Evolutionary conservation across 768 basidiomycete genomes (phyloP).

Genomic region (Pleurotus eryngii): DNA sequence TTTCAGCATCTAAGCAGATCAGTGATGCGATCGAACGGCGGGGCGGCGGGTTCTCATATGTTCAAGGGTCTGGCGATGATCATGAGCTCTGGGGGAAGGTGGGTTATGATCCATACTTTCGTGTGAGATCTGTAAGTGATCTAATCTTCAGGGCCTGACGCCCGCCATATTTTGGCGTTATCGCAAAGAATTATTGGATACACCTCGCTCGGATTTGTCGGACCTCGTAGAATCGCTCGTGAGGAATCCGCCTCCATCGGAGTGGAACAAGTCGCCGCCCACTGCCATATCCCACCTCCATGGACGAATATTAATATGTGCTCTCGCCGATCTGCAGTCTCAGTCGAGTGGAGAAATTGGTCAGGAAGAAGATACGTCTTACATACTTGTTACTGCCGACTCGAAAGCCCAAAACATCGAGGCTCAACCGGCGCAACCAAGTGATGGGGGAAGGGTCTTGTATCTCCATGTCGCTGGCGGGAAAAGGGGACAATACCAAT

Average conservation of each 20-base stretch:
- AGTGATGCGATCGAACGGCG: conserved; percentile 59
- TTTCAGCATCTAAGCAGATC: conserved; percentile 80
- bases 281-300: conserved; percentile 32
- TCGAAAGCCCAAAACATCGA: background rate
- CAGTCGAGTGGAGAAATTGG: background rate
- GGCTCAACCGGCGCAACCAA: background rate
- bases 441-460: background rate
- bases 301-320: conserved; percentile 40
- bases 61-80: conserved; percentile 95
- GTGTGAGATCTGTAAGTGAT: background rate
- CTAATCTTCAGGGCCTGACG: conserved; percentile 63
- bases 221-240: conserved; percentile 35
- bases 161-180: conserved; percentile 71
- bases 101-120: background rate
- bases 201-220: conserved; percentile 48
- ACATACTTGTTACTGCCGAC: conserved; percentile 12
- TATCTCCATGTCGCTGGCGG: conserved; percentile 23
- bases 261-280: conserved; percentile 3
- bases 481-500: conserved; percentile 51
- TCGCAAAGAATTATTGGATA: conserved; percentile 41
- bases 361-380: conserved; percentile 25
- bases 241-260: conserved; percentile 3
- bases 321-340: conserved; percentile 23
- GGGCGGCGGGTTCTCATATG: conserved; percentile 71
- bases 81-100: conserved; percentile 89